These are phyloP conservation scores for Colletotrichum spinosum DNA, from an alignment of 2,329 filamentous ascomycete species.

Conservation along the genomic window DNA sequence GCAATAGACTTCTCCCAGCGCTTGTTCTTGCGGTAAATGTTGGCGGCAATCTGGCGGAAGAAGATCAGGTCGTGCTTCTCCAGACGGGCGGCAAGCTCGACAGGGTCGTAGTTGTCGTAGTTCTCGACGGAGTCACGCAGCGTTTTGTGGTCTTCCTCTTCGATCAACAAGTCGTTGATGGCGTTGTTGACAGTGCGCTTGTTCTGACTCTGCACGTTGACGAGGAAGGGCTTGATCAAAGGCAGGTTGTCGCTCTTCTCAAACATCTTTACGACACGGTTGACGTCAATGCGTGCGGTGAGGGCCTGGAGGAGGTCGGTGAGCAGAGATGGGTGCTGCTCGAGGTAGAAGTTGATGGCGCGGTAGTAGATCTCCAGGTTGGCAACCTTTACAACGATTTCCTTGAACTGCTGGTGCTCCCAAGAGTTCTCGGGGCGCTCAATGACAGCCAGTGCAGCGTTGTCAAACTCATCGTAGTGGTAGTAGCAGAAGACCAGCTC, in stretches of 20 bases:
- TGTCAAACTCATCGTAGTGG: conserved; percentile 98
- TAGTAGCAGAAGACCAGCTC: conserved; percentile 98
- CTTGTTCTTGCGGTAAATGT: conserved; percentile 99
- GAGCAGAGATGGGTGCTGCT: conserved; percentile 93
- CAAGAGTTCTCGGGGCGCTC: conserved; percentile 97
- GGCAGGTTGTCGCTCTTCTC: conserved; percentile 98
- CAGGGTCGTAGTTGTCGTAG: conserved; percentile 98
- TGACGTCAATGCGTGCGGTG: conserved; percentile 95
- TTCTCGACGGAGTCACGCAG: conserved; percentile 97
- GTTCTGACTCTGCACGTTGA: conserved; percentile 96
- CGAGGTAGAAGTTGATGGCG: conserved; percentile 94
- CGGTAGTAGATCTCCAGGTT: conserved; percentile 99
- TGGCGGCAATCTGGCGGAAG: conserved; percentile 98
- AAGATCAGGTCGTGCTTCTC: conserved; percentile 99
- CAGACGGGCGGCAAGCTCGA: conserved; percentile 89
- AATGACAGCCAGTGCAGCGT: conserved; percentile 96
- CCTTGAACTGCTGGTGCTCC: conserved; percentile 99
- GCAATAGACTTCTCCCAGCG: conserved; percentile 99
- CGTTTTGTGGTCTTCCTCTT: conserved; percentile 99
- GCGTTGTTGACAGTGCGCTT: conserved; percentile 98
- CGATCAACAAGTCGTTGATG: conserved; percentile 96
- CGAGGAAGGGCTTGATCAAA: conserved; percentile 97
- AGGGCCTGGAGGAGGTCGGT: conserved; percentile 95
- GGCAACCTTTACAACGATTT: conserved; percentile 96
- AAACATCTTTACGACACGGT: conserved; percentile 99